Base-by-base conservation (phyloP, 805 yeast species). In the Candida coquimbonensis region DNA sequence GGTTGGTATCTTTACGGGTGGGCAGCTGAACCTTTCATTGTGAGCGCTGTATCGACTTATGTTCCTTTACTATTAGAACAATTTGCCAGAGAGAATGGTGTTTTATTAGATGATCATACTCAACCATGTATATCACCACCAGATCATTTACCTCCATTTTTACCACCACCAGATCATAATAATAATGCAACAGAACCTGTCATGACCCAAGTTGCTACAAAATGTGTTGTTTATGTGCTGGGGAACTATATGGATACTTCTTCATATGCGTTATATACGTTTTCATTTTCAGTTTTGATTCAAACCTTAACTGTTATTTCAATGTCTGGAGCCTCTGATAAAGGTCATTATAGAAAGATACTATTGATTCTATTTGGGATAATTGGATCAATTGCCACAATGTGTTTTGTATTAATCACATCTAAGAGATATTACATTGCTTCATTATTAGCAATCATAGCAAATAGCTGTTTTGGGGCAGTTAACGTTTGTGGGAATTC, bases 401-500 rank as follows among this genome's bases (percentile, higher is more conserved):
- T 77, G 42, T 43, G 62, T 5, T 77, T 76, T 50, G 53, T 72
- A 43, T 49, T 66, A 4, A 56, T 75, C 13, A 53, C 64, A 3
- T 60, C 69, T 1, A 53, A 59, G 31, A 69, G 72, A 38, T 78
- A 74, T 57, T 77, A 77, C 46, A 49, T 69, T n/a, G 80, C 83
- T 1, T 68, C 83, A 0, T 21, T 77, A 1, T 61, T 81, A 14
- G 83, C 86, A 14, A 72, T 83, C 7, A 41, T 80, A 0, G 82
- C 87, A 1, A 85, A 83, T 54, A 70, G 83, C 14, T 75, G 84
- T 21, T 85, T 77, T 62, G 95, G 95, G 1, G 87, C 84, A 9
- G 87, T 82, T 3, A 81, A 81, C 45, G 91, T 85, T 11, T 83
- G 89, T 52, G 90, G 89, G 7, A 86, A 85, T 60, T 81, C 93